phyloP scores from a whole-genome alignment of 768 basidiomycete species.

The Boletus eberwhitei region DNA sequence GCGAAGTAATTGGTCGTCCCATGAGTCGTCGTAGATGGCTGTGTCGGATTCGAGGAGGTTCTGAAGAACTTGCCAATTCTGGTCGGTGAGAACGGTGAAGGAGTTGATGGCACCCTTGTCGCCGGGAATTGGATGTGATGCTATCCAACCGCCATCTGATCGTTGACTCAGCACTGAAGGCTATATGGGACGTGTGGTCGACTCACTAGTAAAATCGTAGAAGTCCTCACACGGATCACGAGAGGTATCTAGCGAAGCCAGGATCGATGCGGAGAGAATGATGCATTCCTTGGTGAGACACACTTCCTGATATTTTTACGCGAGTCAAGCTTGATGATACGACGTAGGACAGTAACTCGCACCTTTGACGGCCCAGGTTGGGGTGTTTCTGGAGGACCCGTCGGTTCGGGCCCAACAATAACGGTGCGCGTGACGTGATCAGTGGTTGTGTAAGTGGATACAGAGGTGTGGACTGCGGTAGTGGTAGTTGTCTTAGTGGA shows the following conservation, averaged over 20 bases:
- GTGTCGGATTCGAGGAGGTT: conserved; percentile 56
- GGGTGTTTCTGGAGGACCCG: conserved; percentile 46
- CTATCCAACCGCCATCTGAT: conserved; percentile 86
- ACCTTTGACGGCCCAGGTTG: conserved; percentile 60
- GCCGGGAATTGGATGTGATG: conserved; percentile 78
- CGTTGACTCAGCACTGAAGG: conserved; percentile 2
- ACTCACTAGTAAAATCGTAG: conserved; percentile 88
- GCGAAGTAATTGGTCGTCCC: conserved; percentile 53
- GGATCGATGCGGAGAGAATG: conserved; percentile 73
- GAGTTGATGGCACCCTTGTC: conserved; percentile 73
- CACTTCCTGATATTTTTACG: conserved; percentile 40
- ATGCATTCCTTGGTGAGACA: conserved; percentile 84
- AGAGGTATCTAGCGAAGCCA: conserved; percentile 73
- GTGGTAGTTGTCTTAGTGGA: conserved; percentile 38
- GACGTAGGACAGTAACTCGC: background rate
- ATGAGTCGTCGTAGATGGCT: conserved; percentile 36
- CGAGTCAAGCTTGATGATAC: background rate
- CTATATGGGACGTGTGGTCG: background rate
- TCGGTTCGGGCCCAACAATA: conserved; percentile 39
- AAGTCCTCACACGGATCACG: conserved; percentile 96
- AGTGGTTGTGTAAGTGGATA: conserved; percentile 39
- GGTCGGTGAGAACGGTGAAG: conserved; percentile 67
- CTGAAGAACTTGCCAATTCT: conserved; percentile 77
- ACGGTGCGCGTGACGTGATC: conserved; percentile 38
- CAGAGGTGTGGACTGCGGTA: conserved; percentile 35